Evolutionary conservation across 768 basidiomycete species (phyloP), one percentile per base, ranked within the genome.

Genomic region (Serendipita indica): DNA sequence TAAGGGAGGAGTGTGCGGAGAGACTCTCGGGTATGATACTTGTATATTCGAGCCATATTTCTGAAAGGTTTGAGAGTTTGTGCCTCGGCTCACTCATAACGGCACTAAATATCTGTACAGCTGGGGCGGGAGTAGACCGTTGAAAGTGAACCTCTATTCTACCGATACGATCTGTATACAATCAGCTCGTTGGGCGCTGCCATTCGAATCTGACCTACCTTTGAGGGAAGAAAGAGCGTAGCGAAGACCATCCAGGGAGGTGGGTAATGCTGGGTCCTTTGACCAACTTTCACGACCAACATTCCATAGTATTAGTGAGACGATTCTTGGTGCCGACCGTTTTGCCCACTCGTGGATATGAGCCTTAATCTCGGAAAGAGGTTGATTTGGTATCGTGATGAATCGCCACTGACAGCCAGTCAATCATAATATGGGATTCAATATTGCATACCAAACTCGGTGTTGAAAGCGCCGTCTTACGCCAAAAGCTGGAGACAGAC

Each of bases 301-400:
- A 46, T 46, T 46, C 45, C 45, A 46, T 46, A 46, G 45, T 10
- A 12, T 16, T 46, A 46, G 22, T 14, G 45, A 46, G 13, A 46
- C 45, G 25, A 46, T 25, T 1, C 45, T 10, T 10, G 45, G 45
- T 25, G 45, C 14, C 12, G 45, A 46, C 10, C 49, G 20, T 27
- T 54, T 54, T 12, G 49, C 30, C 49, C 49, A 54, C 30, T 54
- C 49, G 16, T 27, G 22, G 30, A 54, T 25, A 54, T 54, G 49
- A n/a, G 49, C 22, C 22, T 54, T 54, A 12, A 54, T 54, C 10
- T 54, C 49, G 49, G 30, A 27, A 20, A 54, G 30, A 22, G 49
- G 49, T 16, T 28, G 49, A 28, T 54, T 27, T 16, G 49, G 49
- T 20, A 54, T 27, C 30, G 49, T 22, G 20, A 54, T 54, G 30